A percentile compares a stretch with the other conserved stretches of the same genome.
Conservation (phyloP, 768 basidiomycete species). For the Podaxis mareebaensis region DNA sequence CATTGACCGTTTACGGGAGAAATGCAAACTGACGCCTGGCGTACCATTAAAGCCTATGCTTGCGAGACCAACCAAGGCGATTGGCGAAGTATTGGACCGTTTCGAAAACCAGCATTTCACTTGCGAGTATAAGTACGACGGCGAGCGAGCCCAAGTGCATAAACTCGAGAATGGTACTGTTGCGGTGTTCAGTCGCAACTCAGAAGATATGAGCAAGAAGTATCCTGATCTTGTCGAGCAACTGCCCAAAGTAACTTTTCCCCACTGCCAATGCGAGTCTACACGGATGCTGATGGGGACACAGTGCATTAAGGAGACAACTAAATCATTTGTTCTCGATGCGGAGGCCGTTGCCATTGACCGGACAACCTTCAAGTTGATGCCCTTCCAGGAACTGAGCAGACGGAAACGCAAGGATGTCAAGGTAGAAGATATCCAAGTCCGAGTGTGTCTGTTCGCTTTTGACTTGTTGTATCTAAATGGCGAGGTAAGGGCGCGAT, state of each 20-base stretch:
- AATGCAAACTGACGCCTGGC: slow-evolving; percentile 92
- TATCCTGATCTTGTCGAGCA: slow-evolving; percentile 98
- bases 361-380: slow-evolving; percentile 74
- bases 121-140: slow-evolving; percentile 99
- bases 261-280: not conserved
- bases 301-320: slow-evolving; percentile 83
- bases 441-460: slow-evolving; percentile 93
- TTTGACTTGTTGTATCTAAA: slow-evolving; percentile 97
- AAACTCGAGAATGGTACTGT: slow-evolving; percentile 79
- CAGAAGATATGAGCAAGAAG: slow-evolving; percentile 99
- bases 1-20: slow-evolving; percentile 62
- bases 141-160: slow-evolving; percentile 96
- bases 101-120: slow-evolving; percentile 96
- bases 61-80: slow-evolving; percentile 98
- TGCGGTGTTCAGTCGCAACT: slow-evolving; percentile 94
- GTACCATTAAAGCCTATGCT: slow-evolving; percentile 98
- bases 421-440: slow-evolving; percentile 95
- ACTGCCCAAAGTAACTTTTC: slow-evolving; percentile 64
- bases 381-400: slow-evolving; percentile 98
- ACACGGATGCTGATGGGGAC: not conserved
- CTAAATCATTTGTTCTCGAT: slow-evolving; percentile 92
- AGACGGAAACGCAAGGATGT: slow-evolving; percentile 96
- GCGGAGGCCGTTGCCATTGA: slow-evolving; percentile 98
- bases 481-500: slow-evolving; percentile 72
- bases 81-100: slow-evolving; percentile 94